Evolutionary conservation across 176 grass and related monocot species (phyloP).

Genomic region (Aegilops umbellulata): DNA sequence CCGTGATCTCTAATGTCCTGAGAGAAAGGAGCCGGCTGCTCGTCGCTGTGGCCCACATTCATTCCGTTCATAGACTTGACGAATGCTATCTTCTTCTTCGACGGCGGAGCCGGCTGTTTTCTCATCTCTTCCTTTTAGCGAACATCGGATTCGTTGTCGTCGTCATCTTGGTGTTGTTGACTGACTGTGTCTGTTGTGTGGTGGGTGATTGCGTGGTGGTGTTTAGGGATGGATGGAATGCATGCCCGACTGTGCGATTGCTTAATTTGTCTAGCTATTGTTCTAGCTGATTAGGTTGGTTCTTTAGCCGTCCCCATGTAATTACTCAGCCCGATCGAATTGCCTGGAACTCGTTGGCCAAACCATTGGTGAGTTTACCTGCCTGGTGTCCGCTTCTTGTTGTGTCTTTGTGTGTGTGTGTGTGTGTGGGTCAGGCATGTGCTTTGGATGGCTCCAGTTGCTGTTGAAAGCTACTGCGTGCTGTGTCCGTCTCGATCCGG

Average conservation of each 20-base stretch:
- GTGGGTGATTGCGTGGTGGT: conserved; percentile 16
- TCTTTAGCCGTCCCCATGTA: conserved; percentile 49
- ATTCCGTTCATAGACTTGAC: conserved; percentile 43
- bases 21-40: conserved; percentile 18
- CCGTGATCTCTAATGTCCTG: conserved; percentile 13
- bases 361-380: not conserved
- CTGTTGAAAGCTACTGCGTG: not conserved
- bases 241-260: conserved; percentile 38
- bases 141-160: conserved; percentile 15
- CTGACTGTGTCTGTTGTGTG: conserved; percentile 8
- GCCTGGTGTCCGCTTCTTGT: too few species aligned
- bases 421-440: not conserved
- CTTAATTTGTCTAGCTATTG: conserved; percentile 28
- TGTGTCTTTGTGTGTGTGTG: not conserved
- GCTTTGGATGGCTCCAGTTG: not conserved
- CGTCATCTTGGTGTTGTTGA: conserved; percentile 4
- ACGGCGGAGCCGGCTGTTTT: conserved; percentile 16
- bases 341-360: not conserved
- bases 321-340: conserved; percentile 25
- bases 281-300: conserved; percentile 35
- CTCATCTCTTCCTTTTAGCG: conserved; percentile 19
- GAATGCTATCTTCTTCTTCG: conserved; percentile 21
- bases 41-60: conserved; percentile 6
- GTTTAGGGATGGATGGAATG: conserved; percentile 33
- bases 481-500: not conserved